Percentiles rank a stretch among this genome's conserved stretches.
Conservation (phyloP, 805 yeast species). For the Brettanomyces anomalus region DNA sequence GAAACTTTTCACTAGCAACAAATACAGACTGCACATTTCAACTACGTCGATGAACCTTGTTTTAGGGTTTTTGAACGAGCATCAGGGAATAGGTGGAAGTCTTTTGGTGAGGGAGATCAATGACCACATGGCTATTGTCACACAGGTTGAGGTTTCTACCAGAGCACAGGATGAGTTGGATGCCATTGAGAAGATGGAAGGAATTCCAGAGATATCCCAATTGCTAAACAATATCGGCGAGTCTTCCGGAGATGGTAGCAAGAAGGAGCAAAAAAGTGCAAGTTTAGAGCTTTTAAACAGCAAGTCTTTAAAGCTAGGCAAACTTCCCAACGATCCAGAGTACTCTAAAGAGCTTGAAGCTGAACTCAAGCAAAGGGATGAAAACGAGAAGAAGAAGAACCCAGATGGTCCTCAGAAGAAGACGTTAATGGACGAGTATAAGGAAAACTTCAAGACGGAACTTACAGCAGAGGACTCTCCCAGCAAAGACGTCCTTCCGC, state of each 20-base stretch:
- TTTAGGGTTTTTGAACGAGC: slow-evolving; percentile 81
- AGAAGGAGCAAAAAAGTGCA: slow-evolving; percentile 13
- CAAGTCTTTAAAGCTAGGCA: slow-evolving; percentile 72
- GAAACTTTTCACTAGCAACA: slow-evolving; percentile 59
- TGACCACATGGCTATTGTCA: slow-evolving; percentile 59
- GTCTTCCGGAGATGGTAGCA: slow-evolving; percentile 7
- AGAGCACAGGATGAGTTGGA: slow-evolving; percentile 41
- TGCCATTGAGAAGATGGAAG: slow-evolving; percentile 31
- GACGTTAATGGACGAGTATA: slow-evolving; percentile 58
- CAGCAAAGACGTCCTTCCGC: slow-evolving; percentile 62
- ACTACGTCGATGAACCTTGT: slow-evolving; percentile 79
- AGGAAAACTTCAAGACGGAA: slow-evolving; percentile 45
- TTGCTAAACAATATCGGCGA: slow-evolving; percentile 23
- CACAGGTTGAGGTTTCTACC: slow-evolving; percentile 30
- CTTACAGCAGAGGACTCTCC: slow-evolving; percentile 59
- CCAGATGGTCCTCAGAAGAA: slow-evolving; percentile 17
- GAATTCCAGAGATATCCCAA: slow-evolving; percentile 35
- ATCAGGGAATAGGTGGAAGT: slow-evolving; percentile 87
- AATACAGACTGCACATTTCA: slow-evolving; percentile 68
- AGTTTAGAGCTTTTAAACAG: slow-evolving; percentile 45
- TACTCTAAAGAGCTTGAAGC: slow-evolving; percentile 77
- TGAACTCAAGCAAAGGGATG: slow-evolving; percentile 74
- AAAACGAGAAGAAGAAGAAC: slow-evolving; percentile 23
- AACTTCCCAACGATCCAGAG: slow-evolving; percentile 79
- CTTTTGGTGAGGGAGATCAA: slow-evolving; percentile 78